phyloP scores from a whole-genome alignment of 345 rosid genomes.

The Orychophragmus violaceus region DNA sequence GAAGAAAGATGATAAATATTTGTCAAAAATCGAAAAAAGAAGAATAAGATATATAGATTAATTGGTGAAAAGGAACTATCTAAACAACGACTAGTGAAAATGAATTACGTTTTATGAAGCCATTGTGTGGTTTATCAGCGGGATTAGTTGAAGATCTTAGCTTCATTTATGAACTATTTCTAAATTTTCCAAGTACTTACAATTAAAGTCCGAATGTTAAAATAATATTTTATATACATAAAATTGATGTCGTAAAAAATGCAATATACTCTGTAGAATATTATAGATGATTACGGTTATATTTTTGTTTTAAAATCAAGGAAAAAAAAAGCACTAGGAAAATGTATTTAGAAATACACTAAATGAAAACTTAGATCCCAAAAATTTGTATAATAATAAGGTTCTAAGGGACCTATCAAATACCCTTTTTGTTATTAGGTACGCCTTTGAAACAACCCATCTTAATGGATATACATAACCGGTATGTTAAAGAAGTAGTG shows the following conservation, averaged over 20 bases:
- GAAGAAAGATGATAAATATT: neutral
- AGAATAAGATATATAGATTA: too few species aligned
- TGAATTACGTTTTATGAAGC: neutral
- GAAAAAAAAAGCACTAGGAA: too few species aligned
- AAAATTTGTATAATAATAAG: neutral
- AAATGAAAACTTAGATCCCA: neutral
- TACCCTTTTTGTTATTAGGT: neutral
- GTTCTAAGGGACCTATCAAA: neutral
- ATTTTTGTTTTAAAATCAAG: too few species aligned
- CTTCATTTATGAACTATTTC: neutral
- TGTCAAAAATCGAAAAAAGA: too few species aligned
- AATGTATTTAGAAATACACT: neutral
- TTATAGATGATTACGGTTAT: neutral
- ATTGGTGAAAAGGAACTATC: too few species aligned
- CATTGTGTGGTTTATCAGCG: neutral
- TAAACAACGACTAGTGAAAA: neutral
- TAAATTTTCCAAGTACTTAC: neutral
- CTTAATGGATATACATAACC: neutral
- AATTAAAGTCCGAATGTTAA: neutral
- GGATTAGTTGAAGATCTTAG: neutral
- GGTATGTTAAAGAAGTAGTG: neutral
- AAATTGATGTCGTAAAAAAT: neutral
- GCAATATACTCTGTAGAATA: neutral
- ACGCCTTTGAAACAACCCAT: neutral
- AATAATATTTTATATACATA: too few species aligned